Conservation (phyloP, 2,329 filamentous ascomycete species). For the Amphichorda felina region DNA sequence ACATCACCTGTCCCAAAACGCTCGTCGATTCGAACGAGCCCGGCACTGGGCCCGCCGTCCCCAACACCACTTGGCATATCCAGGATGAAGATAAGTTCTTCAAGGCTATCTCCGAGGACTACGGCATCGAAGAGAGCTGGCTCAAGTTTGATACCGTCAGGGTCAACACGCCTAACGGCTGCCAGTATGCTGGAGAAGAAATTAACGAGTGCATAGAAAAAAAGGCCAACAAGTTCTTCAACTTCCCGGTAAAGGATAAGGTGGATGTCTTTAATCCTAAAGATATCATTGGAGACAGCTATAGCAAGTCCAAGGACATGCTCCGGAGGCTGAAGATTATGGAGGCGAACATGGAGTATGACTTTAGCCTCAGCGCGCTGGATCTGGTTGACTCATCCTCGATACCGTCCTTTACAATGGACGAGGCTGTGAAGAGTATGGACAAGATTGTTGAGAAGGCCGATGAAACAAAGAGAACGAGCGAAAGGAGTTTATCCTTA, state of each 20-base stretch:
- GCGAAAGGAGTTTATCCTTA: conserved; percentile 11
- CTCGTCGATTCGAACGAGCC: neutral
- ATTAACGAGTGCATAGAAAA: conserved; percentile 5
- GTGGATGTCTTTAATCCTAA: conserved; percentile 10
- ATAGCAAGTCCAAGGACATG: conserved; percentile 3
- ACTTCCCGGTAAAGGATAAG: conserved; percentile 6
- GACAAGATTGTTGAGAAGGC: conserved; percentile 12
- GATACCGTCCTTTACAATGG: conserved; percentile 7
- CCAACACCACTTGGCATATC: neutral
- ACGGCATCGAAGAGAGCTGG: conserved; percentile 6
- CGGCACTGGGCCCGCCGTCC: neutral
- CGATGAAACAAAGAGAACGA: conserved; percentile 9
- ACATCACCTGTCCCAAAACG: conserved; percentile 1
- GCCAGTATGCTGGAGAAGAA: conserved; percentile 5
- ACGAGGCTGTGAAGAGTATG: conserved; percentile 12
- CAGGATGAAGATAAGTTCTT: conserved; percentile 8
- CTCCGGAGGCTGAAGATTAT: neutral
- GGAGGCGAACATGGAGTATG: too few relatives aligned
- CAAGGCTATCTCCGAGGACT: conserved; percentile 7
- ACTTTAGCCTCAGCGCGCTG: neutral
- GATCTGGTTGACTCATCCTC: conserved; percentile 3
- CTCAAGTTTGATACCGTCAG: conserved; percentile 6
- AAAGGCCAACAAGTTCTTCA: conserved; percentile 5
- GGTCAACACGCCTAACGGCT: conserved; percentile 4
- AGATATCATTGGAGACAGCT: conserved; percentile 8